Conservation (phyloP, 768 basidiomycete species). For the Suillus luteus region DNA sequence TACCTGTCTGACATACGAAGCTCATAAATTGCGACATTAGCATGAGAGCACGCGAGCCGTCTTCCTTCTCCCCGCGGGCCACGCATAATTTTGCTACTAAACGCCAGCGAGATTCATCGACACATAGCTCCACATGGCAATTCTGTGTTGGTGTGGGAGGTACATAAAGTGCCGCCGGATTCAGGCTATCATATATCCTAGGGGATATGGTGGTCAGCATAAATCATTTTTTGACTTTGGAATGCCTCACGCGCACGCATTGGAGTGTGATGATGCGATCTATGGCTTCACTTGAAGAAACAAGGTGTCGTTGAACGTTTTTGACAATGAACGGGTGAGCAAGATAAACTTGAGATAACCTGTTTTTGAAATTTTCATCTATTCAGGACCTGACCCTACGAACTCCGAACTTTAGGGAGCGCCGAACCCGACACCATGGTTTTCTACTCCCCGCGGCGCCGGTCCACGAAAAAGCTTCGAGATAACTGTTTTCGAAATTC, state of each 20-base stretch:
- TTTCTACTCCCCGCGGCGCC: background rate
- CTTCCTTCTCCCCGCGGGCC: background rate
- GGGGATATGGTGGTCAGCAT: background rate
- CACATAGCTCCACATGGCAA: slow-evolving; percentile 1
- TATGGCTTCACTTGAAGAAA: background rate
- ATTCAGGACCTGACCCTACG: background rate
- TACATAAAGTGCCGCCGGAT: background rate
- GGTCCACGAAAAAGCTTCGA: background rate
- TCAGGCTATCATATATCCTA: background rate
- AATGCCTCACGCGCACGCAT: background rate
- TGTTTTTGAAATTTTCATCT: background rate
- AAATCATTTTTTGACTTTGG: background rate
- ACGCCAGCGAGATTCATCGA: background rate
- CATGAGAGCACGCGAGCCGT: background rate
- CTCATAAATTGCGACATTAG: background rate
- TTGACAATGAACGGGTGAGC: background rate
- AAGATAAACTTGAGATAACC: background rate
- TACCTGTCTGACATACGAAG: background rate
- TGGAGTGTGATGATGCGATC: background rate
- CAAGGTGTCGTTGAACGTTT: background rate
- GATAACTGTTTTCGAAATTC: background rate
- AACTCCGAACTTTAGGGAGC: background rate
- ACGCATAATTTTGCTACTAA: background rate
- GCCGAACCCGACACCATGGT: background rate
- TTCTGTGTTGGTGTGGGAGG: background rate